These are phyloP conservation scores for Metarhizium rileyi DNA, from an alignment of 2,329 filamentous ascomycete genomes.

Conservation along the genomic window DNA sequence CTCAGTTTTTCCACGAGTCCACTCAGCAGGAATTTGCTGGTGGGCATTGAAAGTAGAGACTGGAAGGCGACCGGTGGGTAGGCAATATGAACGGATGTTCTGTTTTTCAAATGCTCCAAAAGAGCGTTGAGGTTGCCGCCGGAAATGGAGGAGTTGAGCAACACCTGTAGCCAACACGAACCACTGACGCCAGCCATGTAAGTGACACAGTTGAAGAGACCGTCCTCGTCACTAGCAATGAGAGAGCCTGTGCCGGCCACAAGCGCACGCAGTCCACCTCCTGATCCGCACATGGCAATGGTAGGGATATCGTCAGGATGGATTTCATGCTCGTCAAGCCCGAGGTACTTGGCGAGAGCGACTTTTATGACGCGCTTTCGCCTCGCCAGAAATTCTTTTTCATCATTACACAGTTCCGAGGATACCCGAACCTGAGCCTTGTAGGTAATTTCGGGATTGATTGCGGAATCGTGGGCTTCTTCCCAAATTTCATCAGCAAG, in stretches of 20 bases:
- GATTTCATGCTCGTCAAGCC: conserved; percentile 67
- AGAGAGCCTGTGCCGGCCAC: conserved; percentile 87
- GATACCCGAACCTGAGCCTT: conserved; percentile 77
- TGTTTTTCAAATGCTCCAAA: conserved; percentile 76
- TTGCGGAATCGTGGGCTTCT: conserved; percentile 73
- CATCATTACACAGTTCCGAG: conserved; percentile 69
- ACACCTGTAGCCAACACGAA: conserved; percentile 86
- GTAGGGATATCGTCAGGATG: conserved; percentile 86
- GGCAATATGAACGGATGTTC: conserved; percentile 81
- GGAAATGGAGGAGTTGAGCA: conserved; percentile 68
- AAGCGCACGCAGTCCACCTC: conserved; percentile 79
- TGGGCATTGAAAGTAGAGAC: conserved; percentile 76
- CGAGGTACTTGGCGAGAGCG: conserved; percentile 75
- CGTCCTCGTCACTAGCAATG: conserved; percentile 72
- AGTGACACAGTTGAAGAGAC: conserved; percentile 86
- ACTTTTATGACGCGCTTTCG: conserved; percentile 58
- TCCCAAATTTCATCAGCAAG: conserved; percentile 89
- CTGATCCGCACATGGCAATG: conserved; percentile 91
- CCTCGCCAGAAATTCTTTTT: conserved; percentile 62
- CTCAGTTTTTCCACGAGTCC: conserved; percentile 87
- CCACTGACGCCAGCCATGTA: conserved; percentile 95
- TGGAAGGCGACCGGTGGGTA: conserved; percentile 79
- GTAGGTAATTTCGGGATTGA: conserved; percentile 81
- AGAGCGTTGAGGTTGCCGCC: conserved; percentile 57
- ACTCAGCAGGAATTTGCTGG: conserved; percentile 82